Conservation (phyloP, 2,329 filamentous ascomycete species). For the Penicillium sp. region DNA sequence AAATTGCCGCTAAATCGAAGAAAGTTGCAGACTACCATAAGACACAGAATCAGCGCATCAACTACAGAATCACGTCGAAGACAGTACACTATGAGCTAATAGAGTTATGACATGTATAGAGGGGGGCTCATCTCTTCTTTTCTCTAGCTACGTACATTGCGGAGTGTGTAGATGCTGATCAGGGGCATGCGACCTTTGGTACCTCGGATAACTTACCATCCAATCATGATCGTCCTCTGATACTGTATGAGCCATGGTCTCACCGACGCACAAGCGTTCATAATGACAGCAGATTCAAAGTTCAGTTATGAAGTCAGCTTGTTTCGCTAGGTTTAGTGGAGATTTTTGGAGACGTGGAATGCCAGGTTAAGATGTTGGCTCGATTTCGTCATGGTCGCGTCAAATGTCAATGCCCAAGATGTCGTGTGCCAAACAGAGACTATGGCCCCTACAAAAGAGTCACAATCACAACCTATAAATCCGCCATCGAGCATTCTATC, state of each 20-base stretch:
- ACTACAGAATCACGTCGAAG: not conserved
- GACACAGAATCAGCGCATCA: not conserved
- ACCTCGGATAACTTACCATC: slow-evolving; percentile 4
- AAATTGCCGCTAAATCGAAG: not conserved
- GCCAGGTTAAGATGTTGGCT: slow-evolving; percentile 12
- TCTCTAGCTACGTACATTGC: not conserved
- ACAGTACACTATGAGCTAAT: not conserved
- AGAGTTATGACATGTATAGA: slow-evolving; percentile 1
- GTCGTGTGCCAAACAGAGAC: not conserved
- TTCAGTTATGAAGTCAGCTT: slow-evolving; percentile 2
- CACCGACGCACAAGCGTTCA: not conserved
- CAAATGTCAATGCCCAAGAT: slow-evolving; percentile 21
- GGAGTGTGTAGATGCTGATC: not conserved
- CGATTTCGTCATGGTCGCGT: slow-evolving; percentile 27
- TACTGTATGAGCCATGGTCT: not conserved
- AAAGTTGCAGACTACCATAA: not conserved
- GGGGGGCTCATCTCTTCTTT: not conserved
- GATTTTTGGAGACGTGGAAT: not conserved
- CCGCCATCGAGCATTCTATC: not conserved
- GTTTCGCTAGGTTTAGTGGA: slow-evolving; percentile 9
- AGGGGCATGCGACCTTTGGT: slow-evolving; percentile 1
- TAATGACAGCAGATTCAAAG: not conserved
- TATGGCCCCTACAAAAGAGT: slow-evolving; percentile 6
- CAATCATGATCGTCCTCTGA: not conserved
- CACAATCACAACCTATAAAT: not conserved